Evolutionary conservation across 1,284 basidiomycete species (phyloP), one percentile per base, ranked within the genome.

Genomic region (Phlebopus sp.): DNA sequence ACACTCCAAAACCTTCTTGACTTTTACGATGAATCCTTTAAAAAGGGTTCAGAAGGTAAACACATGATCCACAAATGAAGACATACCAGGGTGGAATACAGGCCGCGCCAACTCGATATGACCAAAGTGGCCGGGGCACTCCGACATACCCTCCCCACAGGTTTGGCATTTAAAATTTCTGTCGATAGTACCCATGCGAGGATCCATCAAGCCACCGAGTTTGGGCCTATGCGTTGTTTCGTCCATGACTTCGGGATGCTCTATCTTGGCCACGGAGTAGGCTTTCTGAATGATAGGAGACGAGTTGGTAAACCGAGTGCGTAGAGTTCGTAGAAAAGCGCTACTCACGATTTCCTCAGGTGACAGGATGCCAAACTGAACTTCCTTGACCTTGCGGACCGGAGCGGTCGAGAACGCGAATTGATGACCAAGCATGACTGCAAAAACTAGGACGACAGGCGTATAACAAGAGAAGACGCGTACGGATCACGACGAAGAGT

Each of bases 151-250:
- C 79, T 97, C 94, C 62, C 94, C 94, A 71, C 97, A 99, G 21
- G 97, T 99, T 75, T 98, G 94, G 69, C 97, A 99, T 77, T 99
- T 99, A 77, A 97, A 98, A 71, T 98, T 98, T 56, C 97, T 83
- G 76, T 99, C 96, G 69, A 98, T 98, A 40, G 92, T 99, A 41
- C 97, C 97, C 86, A 99, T 92, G 51, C 93, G 85, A 45, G 95
- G 93, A 74, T 99, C 97, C 83, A 97, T 97, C 59, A 99, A 78
- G 53, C 97, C 97, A 51, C 91, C 94, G 49, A 84, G 78, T 75
- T 94, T 96, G 44, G 87, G 90, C 68, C 86, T 90, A 66, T 84
- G 88, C 1, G 85, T 90, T 29, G 83, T 75, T 69, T 99, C 97
- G 66, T 99, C 97, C 84, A 95, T 94, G 53, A 98, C 94, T 69